Evolutionary conservation across 179 eudicot genomes (phyloP), one percentile per base, ranked within the genome.

Genomic region (Amaranthus tricolor): DNA sequence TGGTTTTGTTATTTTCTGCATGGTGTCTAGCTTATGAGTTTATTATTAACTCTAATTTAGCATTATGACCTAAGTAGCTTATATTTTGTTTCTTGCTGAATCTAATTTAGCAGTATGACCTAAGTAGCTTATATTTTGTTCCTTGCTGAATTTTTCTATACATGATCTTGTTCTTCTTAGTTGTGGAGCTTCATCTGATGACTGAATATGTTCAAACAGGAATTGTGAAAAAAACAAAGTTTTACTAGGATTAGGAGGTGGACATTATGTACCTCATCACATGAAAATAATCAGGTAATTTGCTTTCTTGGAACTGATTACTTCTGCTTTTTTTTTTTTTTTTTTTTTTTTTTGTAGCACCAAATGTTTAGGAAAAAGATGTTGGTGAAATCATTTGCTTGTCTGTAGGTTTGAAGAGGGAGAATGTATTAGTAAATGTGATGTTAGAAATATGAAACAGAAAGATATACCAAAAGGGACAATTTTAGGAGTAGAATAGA

Each of bases 181-280:
- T 63, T 44, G 7, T 44, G 74, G 15, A 56, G 15, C 55, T 63
- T 60, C 12, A 49, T 73, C 66, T 76, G 31, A 67, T 16, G 45
- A 45, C 10, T 66, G 57, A 62, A 40, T 58, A 64, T 72, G 71
- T 58, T 6, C 9, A 63, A 77, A 57, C 93, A 92, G 97, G 83
- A 76, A 78, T 55, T 61, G 73, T 56, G 81, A 77, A 44, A 78
- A 64, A 51, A 89, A 83, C 70, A 90, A 89, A 80, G 90, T 92
- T 71, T 88, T 92, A 61, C 83, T 92, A 49, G 97, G 97, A 21
- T 60, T 92, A 78, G 97, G 97, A 60, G 97, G 97, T 73, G 97
- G 97, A 43, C 97, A 92, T 83, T 92, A 92, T 84, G 97, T 81
- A 68, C 97, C 97, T 71, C 96, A 96, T 21, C 97, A 92, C 78